Evolutionary conservation across 2,329 filamentous ascomycete species (phyloP), one percentile per base, ranked within the genome.

Genomic region (Alternaria rosae): DNA sequence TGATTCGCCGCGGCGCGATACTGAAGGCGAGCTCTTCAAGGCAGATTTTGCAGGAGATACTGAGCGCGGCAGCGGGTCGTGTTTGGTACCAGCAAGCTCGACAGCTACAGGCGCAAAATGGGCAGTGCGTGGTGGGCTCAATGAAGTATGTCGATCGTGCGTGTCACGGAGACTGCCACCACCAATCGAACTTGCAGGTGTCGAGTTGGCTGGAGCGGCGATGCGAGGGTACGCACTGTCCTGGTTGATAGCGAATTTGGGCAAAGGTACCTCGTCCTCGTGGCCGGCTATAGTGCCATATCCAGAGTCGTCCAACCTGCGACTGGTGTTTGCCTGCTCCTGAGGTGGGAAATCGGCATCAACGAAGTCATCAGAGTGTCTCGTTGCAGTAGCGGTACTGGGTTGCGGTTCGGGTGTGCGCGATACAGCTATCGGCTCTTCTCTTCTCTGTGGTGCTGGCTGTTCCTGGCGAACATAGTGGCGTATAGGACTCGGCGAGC

Each of bases 21-120:
- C 83, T 2, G 88, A 85, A 51, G 87, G 88, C 2, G 82, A 84
- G 28, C 88, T 84, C 75, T 94, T 94, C 65, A 94, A 74, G 2
- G 91, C 91, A 1, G 91, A 93, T 76, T 94, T 94, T 47, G 88
- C 88, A 10, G 92, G 92, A 0, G 91, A 93, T 11, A 91, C 82
- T 6, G 91, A 92, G 50, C 92, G 85, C 28, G 88, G 83, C 21
- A 90, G 89, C 6, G 91, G 92, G 56, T 88, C 85, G 72, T 94
- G 91, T 65, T 84, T 88, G 26, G 90, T 82, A 1, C 84, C 80
- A 43, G 81, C 72, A 15, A 82, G 78, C 23, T 85, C 81, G 7
- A 86, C 85, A 32, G 87, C 82, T 8, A 85, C 83, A 10, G 85
- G 74, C 1, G 87, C 87, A 75, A 93, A 93, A 70, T 88, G 90